Evolutionary conservation across 176 grass and related monocot species (phyloP), one percentile per base, ranked within the genome.

Genomic region (Musa acuminata): DNA sequence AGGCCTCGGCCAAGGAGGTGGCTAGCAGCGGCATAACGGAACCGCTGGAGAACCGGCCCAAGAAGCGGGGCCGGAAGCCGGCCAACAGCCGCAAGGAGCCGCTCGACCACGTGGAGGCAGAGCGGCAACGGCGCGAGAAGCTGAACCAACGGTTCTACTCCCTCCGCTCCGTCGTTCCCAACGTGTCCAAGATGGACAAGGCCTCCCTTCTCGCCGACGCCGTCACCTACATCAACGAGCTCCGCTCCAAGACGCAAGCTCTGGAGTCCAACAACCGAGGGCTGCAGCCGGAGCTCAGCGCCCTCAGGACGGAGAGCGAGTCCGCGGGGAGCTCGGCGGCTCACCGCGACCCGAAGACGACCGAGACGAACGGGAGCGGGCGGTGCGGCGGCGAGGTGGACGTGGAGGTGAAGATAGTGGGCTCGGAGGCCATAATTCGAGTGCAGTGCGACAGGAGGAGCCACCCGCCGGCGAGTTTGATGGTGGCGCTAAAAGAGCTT

Each of bases 141-240:
- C 72, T 75, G 25, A 75, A 75, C 55, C 72, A 75, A 14, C 13
- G 72, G 16, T 75, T 75, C 72, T 75, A 75, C 72, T 53, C 54
- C 26, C 72, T 75, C 49, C 72, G 72, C 19, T 53, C 72, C 12
- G 72, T 75, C 23, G 72, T 75, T 13, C 72, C 72, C 16, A 75
- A 75, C 17, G 72, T 74, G 24, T 75, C 72, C 25, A 75, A 75
- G 72, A 75, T 75, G 72, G 72, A n/a, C n/a, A n/a, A n/a, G n/a
- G n/a, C n/a, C n/a, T n/a, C n/a, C n/a, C n/a, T n/a, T n/a, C n/a
- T n/a, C 24, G 72, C 72, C 54, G 72, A 75, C 72, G 72, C 72
- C 54, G 13, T 75, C 72, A 14, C 72, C 25, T 75, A 75, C 53
- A 75, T 75, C 72, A 59, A 60, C 26, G 72, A 75, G 2, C 72